A percentile compares a stretch with the other conserved stretches of the same genome.
Conservation (phyloP, 2,329 filamentous ascomycete genomes). For the Metarhizium rileyi region DNA sequence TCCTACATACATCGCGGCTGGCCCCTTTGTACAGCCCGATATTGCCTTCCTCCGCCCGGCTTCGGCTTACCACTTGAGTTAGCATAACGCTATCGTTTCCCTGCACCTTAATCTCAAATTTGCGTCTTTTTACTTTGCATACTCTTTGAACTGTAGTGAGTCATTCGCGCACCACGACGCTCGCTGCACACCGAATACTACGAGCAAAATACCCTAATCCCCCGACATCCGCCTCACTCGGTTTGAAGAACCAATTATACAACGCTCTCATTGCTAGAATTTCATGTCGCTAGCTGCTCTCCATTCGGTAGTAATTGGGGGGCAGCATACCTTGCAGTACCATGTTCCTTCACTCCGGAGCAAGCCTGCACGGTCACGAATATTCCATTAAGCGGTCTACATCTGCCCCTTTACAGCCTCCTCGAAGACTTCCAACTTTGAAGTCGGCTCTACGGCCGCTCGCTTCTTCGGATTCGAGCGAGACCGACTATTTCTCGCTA, state of each 20-base stretch:
- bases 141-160: background rate
- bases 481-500: constrained; percentile 9
- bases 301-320: background rate
- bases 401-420: constrained; percentile 18
- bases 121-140: background rate
- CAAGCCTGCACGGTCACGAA: constrained; percentile 51
- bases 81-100: background rate
- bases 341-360: constrained; percentile 52
- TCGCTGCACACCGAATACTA: background rate
- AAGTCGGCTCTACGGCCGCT: constrained; percentile 31
- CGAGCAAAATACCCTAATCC: background rate
- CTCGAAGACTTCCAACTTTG: constrained; percentile 29
- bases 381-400: constrained; percentile 34
- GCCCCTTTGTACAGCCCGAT: background rate
- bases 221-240: background rate
- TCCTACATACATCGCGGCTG: background rate
- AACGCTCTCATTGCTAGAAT: background rate
- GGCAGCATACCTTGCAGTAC: background rate
- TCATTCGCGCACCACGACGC: background rate
- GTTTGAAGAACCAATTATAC: background rate
- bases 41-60: background rate
- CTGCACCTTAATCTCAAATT: background rate
- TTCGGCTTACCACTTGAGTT: background rate
- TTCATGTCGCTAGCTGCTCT: background rate
- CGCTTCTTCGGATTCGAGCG: constrained; percentile 14